Conservation (phyloP, 2,329 filamentous ascomycete species). For the Sporothrix euskadiensis region DNA sequence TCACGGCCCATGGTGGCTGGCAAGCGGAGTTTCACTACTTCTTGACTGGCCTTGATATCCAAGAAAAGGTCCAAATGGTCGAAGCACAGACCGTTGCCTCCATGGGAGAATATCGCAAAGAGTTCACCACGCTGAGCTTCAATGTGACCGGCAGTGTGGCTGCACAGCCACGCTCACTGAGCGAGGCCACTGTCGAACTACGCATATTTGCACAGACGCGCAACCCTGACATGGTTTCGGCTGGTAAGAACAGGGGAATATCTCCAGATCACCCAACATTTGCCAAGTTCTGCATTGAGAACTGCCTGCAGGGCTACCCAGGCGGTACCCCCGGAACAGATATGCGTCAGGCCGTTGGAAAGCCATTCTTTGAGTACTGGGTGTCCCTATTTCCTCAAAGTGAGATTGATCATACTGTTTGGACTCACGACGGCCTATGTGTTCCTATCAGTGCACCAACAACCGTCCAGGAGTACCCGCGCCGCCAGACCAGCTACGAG, state of each 20-base stretch:
- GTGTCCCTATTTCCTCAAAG: conserved; percentile 35
- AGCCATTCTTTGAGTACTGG: conserved; percentile 35
- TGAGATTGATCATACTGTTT: conserved; percentile 34
- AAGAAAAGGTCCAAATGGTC: conserved; percentile 31
- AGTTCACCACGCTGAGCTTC: conserved; percentile 37
- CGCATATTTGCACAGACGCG: conserved; percentile 44
- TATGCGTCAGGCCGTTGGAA: conserved; percentile 35
- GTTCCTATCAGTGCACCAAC: conserved; percentile 34
- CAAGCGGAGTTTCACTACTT: conserved; percentile 34
- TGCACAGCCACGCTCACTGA: conserved; percentile 38
- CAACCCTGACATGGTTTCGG: conserved; percentile 36
- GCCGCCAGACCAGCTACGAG: conserved; percentile 34
- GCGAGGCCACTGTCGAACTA: conserved; percentile 42
- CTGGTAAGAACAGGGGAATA: conserved; percentile 26
- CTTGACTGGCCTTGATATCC: conserved; percentile 28
- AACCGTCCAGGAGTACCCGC: conserved; percentile 31
- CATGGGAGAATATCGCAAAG: conserved; percentile 31
- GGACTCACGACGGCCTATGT: conserved; percentile 29
- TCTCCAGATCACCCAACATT: conserved; percentile 31
- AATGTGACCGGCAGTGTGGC: conserved; percentile 37
- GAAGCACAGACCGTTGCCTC: conserved; percentile 39
- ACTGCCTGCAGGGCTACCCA: conserved; percentile 35
- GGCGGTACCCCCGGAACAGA: conserved; percentile 36
- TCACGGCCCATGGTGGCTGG: conserved; percentile 35
- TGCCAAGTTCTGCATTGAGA: conserved; percentile 34